A percentile compares a stretch with the other conserved stretches of the same genome.
Conservation (phyloP, 805 yeast genomes). For the Candida morakotiae region DNA sequence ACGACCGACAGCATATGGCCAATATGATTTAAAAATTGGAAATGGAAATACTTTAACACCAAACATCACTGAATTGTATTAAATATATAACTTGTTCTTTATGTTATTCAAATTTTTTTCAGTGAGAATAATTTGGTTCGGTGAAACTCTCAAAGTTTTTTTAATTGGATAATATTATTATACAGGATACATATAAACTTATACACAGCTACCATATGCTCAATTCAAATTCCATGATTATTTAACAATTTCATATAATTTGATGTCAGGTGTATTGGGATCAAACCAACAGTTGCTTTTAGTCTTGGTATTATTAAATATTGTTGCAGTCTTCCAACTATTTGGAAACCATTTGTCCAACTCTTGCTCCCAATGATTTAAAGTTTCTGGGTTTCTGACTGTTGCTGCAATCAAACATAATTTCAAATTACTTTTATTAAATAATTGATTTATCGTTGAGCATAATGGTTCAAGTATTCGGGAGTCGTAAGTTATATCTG, state of each 20-base stretch:
- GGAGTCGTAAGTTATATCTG: conserved; percentile 85
- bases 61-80: conserved; percentile 4
- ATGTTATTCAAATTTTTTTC: not conserved
- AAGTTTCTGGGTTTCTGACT: conserved; percentile 49
- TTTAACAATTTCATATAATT: conserved; percentile 18
- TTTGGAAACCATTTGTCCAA: conserved; percentile 16
- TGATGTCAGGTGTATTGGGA: conserved; percentile 22
- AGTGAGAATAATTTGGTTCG: conserved; percentile 3
- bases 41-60: conserved; percentile 38
- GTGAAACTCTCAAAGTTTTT: conserved; percentile 1
- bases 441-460: conserved; percentile 40
- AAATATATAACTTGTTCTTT: not conserved
- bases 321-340: conserved; percentile 16
- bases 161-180: conserved; percentile 9
- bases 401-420: conserved; percentile 66
- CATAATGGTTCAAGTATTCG: conserved; percentile 53
- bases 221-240: not conserved
- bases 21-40: conserved; percentile 63
- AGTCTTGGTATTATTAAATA: conserved; percentile 5
- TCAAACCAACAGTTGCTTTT: conserved; percentile 18
- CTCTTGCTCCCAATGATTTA: conserved; percentile 28
- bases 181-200: conserved; percentile 10
- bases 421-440: conserved; percentile 20
- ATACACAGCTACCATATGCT: not conserved
- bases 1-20: conserved; percentile 91